These are phyloP conservation scores for Rhodotorula toruloides DNA, from an alignment of 768 basidiomycete species.

Conservation along the genomic window DNA sequence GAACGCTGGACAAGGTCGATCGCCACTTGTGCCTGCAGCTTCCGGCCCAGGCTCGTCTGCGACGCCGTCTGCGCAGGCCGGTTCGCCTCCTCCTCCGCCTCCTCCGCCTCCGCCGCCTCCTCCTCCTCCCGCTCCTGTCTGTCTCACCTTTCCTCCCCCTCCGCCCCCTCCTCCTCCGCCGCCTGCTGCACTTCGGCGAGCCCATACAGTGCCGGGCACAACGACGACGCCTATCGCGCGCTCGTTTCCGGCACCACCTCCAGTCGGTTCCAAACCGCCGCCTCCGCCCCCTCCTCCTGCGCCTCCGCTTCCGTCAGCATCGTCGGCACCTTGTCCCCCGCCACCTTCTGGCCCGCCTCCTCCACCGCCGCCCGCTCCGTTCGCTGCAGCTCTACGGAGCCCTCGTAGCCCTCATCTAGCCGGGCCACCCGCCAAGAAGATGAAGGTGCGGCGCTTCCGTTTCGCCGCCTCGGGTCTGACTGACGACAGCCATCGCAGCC, in stretches of 20 bases:
- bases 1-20: constrained; percentile 52
- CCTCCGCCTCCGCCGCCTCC: neutral
- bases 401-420: too few relatives aligned
- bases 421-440: constrained; percentile 23
- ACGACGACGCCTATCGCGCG: neutral
- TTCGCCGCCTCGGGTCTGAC: neutral
- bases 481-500: constrained; percentile 50
- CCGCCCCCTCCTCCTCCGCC: constrained; percentile 38
- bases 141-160: constrained; percentile 46
- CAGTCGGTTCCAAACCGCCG: neutral
- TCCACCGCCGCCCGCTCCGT: constrained; percentile 45
- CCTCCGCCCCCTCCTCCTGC: neutral
- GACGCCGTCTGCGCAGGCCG: constrained; percentile 39
- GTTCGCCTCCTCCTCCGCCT: constrained; percentile 26
- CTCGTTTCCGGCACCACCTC: neutral
- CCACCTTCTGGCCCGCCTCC: constrained; percentile 21
- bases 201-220: constrained; percentile 37
- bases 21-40: constrained; percentile 49
- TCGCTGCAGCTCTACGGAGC: neutral
- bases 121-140: constrained; percentile 33
- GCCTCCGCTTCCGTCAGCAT: too few relatives aligned
- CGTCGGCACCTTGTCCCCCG: too few relatives aligned
- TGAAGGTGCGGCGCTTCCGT: constrained; percentile 22
- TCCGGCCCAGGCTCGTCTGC: neutral
- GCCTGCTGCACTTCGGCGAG: constrained; percentile 12